Evolutionary conservation across 176 grass and related monocot genomes (phyloP).

Genomic region (Carex scoparia): DNA sequence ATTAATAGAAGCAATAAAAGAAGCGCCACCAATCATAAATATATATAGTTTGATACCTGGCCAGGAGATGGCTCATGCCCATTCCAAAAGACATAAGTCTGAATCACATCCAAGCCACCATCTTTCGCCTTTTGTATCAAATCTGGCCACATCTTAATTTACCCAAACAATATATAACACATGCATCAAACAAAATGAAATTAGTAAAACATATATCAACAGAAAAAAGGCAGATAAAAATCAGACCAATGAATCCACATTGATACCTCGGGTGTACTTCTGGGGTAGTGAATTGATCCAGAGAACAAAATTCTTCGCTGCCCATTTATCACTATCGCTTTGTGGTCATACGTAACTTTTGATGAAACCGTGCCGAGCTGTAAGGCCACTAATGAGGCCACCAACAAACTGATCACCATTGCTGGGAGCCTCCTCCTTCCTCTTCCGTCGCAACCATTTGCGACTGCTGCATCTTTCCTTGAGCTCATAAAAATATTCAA

Average conservation of each 20-base stretch:
- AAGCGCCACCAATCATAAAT: not conserved
- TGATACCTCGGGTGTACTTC: constrained; percentile 79
- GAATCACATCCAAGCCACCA: constrained; percentile 91
- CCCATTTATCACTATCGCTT: constrained; percentile 76
- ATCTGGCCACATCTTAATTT: constrained; percentile 91
- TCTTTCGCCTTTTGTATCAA: constrained; percentile 97
- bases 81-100: constrained; percentile 99
- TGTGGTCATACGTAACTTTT: constrained; percentile 73
- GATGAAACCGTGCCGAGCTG: constrained; percentile 30
- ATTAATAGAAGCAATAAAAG: constrained; percentile 1
- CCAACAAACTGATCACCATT: not conserved
- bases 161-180: constrained; percentile 18
- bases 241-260: not conserved
- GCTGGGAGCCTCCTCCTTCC: constrained; percentile 10
- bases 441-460: constrained; percentile 16
- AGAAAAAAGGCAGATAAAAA: not conserved
- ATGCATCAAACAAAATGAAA: not conserved
- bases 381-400: constrained; percentile 17
- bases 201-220: constrained; percentile 14
- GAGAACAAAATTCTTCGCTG: constrained; percentile 85
- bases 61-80: constrained; percentile 81
- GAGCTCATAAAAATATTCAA: not conserved
- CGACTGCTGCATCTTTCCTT: not conserved
- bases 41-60: constrained; percentile 18
- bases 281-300: constrained; percentile 97